A percentile compares a stretch with the other conserved stretches of the same genome.
phyloP scores from a whole-genome alignment of 768 basidiomycete genomes.

The Lactarius sanguifluus region DNA sequence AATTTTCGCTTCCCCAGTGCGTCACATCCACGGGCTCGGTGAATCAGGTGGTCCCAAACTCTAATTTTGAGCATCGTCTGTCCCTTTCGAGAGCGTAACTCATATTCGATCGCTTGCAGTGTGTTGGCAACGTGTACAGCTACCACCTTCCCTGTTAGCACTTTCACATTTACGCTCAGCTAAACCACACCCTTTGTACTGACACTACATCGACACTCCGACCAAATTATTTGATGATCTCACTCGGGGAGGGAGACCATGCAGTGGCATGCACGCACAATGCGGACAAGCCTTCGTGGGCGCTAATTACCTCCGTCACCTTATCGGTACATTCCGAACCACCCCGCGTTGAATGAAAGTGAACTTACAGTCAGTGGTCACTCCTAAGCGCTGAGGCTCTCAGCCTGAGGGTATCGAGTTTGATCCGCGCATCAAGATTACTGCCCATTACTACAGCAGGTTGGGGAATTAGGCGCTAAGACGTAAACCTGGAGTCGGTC shows the following conservation, averaged over 20 bases:
- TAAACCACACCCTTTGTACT: too few species aligned
- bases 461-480: neutral
- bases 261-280: neutral
- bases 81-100: neutral
- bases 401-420: neutral
- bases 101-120: neutral
- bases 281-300: neutral
- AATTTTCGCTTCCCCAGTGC: neutral
- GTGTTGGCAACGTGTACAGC: too few species aligned
- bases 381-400: neutral
- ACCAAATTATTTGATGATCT: neutral
- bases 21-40: neutral
- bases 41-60: neutral
- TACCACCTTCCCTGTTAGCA: too few species aligned
- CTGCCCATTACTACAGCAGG: neutral
- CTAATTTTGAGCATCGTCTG: too few species aligned
- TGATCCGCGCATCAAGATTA: neutral
- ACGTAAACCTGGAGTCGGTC: neutral
- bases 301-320: neutral
- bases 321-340: too few species aligned
- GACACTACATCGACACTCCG: neutral
- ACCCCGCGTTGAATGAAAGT: neutral
- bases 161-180: neutral
- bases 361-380: neutral
- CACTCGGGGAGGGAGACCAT: neutral